phyloP scores from a whole-genome alignment of 768 basidiomycete species.

The Boletus rubescentipes region DNA sequence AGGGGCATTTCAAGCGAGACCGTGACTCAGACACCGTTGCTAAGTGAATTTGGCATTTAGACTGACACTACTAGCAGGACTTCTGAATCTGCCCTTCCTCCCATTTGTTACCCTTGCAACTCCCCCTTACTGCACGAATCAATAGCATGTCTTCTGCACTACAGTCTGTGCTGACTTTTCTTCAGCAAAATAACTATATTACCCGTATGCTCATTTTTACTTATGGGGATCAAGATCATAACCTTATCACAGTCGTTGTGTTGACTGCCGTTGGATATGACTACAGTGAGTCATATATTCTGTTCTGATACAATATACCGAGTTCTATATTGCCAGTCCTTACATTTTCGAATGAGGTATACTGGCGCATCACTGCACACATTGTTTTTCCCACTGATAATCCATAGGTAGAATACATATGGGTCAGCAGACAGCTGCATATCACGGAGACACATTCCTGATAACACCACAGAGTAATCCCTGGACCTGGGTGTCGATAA shows the following conservation, averaged over 20 bases:
- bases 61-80: no score
- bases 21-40: no score
- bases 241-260: neutral
- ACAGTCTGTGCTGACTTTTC: no score
- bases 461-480: neutral
- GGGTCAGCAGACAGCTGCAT: neutral
- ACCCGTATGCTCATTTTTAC: neutral
- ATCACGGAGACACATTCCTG: neutral
- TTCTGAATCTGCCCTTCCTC: no score
- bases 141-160: no score
- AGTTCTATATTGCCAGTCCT: neutral
- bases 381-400: neutral
- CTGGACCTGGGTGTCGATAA: conserved; percentile 1
- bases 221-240: no score
- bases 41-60: no score
- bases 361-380: neutral
- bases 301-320: neutral
- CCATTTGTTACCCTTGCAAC: no score
- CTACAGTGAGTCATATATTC: neutral
- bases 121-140: no score
- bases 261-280: conserved; percentile 7
- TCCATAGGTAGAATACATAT: conserved; percentile 8
- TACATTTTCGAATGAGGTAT: conserved; percentile 12
- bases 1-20: no score
- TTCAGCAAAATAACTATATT: no score